Conservation (phyloP, 2,329 filamentous ascomycete genomes). For the Emmonsia crescens region DNA sequence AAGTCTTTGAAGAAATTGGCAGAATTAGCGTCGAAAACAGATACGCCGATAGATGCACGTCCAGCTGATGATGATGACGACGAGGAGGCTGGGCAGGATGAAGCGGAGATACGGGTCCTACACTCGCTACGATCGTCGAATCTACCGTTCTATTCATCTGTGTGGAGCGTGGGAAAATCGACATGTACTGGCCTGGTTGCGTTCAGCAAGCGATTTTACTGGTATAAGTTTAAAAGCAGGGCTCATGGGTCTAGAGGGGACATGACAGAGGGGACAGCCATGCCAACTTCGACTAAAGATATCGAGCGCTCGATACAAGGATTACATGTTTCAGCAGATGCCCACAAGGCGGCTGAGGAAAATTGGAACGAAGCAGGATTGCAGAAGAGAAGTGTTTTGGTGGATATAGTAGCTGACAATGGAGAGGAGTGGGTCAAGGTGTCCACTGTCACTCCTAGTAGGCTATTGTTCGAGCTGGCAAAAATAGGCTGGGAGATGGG, state of each 20-base stretch:
- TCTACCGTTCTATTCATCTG: constrained; percentile 51
- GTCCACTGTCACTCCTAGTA: constrained; percentile 52
- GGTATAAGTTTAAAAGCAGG: constrained; percentile 18
- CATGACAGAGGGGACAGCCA: neutral
- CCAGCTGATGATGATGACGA: constrained; percentile 15
- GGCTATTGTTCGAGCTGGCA: constrained; percentile 57
- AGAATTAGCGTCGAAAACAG: constrained; percentile 16
- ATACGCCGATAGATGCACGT: constrained; percentile 6
- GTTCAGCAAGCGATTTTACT: constrained; percentile 48
- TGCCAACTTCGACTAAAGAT: constrained; percentile 12
- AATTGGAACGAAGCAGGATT: constrained; percentile 17
- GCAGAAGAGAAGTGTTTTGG: constrained; percentile 42
- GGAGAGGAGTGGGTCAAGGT: constrained; percentile 59
- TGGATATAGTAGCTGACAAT: constrained; percentile 54
- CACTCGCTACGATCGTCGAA: constrained; percentile 56
- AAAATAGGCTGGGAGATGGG: constrained; percentile 53
- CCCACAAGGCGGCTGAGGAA: constrained; percentile 7
- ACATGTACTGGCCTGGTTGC: constrained; percentile 44
- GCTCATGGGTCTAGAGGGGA: neutral
- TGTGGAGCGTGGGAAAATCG: constrained; percentile 53
- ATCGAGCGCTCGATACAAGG: neutral
- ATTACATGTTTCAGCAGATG: constrained; percentile 4
- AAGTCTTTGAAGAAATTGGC: constrained; percentile 37
- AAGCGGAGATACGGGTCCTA: constrained; percentile 26
- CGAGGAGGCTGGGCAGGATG: constrained; percentile 6